These are phyloP conservation scores for Paramyrothecium sp. DNA, from an alignment of 2,329 filamentous ascomycete species.

Conservation along the genomic window DNA sequence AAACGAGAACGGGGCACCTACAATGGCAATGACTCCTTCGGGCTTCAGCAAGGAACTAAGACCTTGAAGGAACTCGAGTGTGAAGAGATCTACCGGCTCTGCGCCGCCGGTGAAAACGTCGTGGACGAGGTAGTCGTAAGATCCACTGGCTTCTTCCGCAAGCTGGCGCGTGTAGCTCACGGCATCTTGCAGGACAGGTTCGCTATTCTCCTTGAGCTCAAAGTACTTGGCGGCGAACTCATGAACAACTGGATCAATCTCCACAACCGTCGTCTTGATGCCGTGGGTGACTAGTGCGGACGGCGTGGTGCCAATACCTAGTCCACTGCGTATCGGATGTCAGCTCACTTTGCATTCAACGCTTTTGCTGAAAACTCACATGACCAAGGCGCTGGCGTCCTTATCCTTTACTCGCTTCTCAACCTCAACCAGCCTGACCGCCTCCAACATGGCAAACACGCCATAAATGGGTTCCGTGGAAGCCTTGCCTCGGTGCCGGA, in stretches of 20 bases:
- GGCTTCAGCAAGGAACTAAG: constrained; percentile 70
- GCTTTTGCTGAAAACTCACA: constrained; percentile 54
- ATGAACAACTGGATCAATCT: constrained; percentile 89
- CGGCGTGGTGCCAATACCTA: constrained; percentile 90
- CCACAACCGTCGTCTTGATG: constrained; percentile 89
- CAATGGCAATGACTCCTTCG: constrained; percentile 83
- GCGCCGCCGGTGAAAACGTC: constrained; percentile 97
- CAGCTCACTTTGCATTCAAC: constrained; percentile 2
- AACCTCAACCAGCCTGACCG: constrained; percentile 75
- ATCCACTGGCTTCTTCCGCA: constrained; percentile 38
- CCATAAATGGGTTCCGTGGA: constrained; percentile 88
- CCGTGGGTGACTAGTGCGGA: constrained; percentile 83
- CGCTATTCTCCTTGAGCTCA: constrained; percentile 72
- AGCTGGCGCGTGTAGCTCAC: constrained; percentile 61
- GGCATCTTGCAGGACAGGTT: constrained; percentile 78
- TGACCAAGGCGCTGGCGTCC: constrained; percentile 78
- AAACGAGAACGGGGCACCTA: constrained; percentile 40
- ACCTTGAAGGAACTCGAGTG: constrained; percentile 74
- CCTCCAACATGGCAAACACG: constrained; percentile 94
- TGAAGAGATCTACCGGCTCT: constrained; percentile 87
- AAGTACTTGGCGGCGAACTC: constrained; percentile 84
- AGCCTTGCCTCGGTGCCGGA: constrained; percentile 48
- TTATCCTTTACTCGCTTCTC: constrained; percentile 52
- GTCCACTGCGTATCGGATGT: constrained; percentile 54
- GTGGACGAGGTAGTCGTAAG: constrained; percentile 91